These are phyloP conservation scores for Lupinus albus DNA, from an alignment of 306 rosid genomes.

Conservation along the genomic window DNA sequence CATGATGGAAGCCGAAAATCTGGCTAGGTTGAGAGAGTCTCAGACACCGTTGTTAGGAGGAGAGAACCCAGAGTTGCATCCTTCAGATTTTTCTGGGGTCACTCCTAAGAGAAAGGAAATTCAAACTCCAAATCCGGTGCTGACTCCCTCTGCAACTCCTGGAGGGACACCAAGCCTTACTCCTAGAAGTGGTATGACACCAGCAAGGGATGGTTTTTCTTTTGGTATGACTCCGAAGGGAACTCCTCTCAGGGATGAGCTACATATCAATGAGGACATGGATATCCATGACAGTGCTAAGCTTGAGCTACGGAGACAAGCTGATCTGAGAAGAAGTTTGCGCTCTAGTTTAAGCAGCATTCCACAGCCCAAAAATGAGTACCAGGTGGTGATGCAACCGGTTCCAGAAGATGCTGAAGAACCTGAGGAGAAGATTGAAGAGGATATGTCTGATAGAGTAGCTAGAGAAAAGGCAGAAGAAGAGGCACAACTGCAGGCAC, in stretches of 20 bases:
- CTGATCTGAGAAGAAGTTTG: constrained; percentile 71
- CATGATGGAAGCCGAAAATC: constrained; percentile 96
- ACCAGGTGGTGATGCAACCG: constrained; percentile 85
- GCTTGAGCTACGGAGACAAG: constrained; percentile 75
- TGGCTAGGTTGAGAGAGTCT: constrained; percentile 94
- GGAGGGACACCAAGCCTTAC: constrained; percentile 71
- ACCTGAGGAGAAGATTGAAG: constrained; percentile 78
- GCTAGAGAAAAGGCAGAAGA: constrained; percentile 91
- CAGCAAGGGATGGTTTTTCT: constrained; percentile 80
- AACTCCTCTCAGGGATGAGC: constrained; percentile 89
- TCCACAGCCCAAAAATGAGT: constrained; percentile 87
- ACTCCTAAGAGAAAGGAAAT: constrained; percentile 86
- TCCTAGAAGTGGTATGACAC: constrained; percentile 83
- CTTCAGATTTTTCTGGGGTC: constrained; percentile 95
- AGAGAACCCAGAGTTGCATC: constrained; percentile 91
- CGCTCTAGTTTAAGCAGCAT: constrained; percentile 70
- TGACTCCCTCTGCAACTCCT: constrained; percentile 92
- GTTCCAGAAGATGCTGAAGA: constrained; percentile 78
- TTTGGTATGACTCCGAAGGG: constrained; percentile 84
- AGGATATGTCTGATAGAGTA: constrained; percentile 93
- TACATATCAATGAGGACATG: constrained; percentile 79
- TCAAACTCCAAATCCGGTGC: constrained; percentile 80
- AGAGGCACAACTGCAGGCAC: constrained; percentile 80
- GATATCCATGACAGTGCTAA: constrained; percentile 68
- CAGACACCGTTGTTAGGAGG: constrained; percentile 96